Percentiles rank a stretch among this genome's conserved stretches.
Conservation (phyloP, 1,284 basidiomycete species). For the Gymnopus androsaceus region DNA sequence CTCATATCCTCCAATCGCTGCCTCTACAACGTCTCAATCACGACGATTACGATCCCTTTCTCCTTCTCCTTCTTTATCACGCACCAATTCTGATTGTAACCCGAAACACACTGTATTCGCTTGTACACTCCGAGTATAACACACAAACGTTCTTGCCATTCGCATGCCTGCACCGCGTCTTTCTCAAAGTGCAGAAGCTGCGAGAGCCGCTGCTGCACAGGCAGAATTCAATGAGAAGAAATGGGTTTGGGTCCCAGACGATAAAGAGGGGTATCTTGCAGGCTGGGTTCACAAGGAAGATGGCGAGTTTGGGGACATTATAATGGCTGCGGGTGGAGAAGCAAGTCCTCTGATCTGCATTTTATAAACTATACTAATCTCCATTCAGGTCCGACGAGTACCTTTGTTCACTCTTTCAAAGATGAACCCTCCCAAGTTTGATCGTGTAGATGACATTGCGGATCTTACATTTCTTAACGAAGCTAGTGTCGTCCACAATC, state of each 20-base stretch:
- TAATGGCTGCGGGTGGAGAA: slow-evolving; percentile 80
- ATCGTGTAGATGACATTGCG: slow-evolving; percentile 97
- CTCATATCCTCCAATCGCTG: neutral
- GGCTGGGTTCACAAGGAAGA: slow-evolving; percentile 89
- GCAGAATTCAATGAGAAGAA: slow-evolving; percentile 97
- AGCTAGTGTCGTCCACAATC: slow-evolving; percentile 97
- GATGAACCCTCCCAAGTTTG: slow-evolving; percentile 99
- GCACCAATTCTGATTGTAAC: no score
- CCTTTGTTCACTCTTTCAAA: slow-evolving; percentile 82
- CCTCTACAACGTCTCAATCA: no score
- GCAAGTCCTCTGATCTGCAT: slow-evolving; percentile 46
- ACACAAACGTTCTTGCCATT: no score
- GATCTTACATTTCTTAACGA: slow-evolving; percentile 98
- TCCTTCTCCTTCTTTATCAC: neutral
- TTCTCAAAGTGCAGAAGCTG: slow-evolving; percentile 70
- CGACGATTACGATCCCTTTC: neutral
- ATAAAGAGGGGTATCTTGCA: slow-evolving; percentile 85
- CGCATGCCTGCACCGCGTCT: slow-evolving; percentile 53
- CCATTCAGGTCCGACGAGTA: slow-evolving; percentile 65
- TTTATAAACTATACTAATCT: neutral
- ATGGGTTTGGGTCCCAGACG: slow-evolving; percentile 95
- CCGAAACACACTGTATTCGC: no score
- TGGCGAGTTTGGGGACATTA: slow-evolving; percentile 75
- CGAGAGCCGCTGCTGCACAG: slow-evolving; percentile 81
- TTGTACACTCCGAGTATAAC: no score